Evolutionary conservation across 1,284 basidiomycete species (phyloP), one percentile per base, ranked within the genome.

Genomic region (Boletellus deceptivus): DNA sequence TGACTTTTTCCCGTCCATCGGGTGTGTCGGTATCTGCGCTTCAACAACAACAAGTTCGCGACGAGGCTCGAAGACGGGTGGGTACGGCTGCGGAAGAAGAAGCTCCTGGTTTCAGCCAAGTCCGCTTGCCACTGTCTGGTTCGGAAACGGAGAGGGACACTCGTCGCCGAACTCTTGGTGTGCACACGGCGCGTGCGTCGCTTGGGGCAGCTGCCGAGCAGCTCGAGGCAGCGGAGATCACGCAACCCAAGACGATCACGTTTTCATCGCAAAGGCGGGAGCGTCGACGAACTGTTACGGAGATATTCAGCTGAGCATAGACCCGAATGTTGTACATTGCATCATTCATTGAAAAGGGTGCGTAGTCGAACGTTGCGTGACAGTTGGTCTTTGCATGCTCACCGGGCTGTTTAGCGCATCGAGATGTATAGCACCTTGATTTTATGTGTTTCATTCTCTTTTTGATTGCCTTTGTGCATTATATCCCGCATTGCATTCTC

Each of bases 1-100:
- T 81, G 6, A 83, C 81, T 1, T 84, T 87, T 62, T 86, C 85
- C 3, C 77, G 82, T 3, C 77, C 84, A 0, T 72, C 78, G 18
- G 75, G 76, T 2, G 75, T 81, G 22, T 77, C 83, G 1, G 65
- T 86, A 20, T 79, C 66, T 37, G 76, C 81, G 34, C 63, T 86
- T 33, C 78, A 82, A 57, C 76, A 80, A 58, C 79, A 71, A 57
- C 79, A 62, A 62, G 73, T 62, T 63, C 74, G 58, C 50, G 70
- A 62, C 62, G 73, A 69, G 51, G 71, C 68, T 55, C 74, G 74
- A 37, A 70, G 70, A 20, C 65, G 64, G 3, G 76, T 73, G 10
- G 68, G 50, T 39, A 67, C 67, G 27, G 59, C 34, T 17, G 4
- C 38, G 8, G 69, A 71, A 17, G 63, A 67, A 33, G 65, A 67